Percentiles rank a stretch among this genome's conserved stretches.
Evolutionary conservation across 139 green algal species (phyloP).

Genomic region (Closterium sp.): DNA sequence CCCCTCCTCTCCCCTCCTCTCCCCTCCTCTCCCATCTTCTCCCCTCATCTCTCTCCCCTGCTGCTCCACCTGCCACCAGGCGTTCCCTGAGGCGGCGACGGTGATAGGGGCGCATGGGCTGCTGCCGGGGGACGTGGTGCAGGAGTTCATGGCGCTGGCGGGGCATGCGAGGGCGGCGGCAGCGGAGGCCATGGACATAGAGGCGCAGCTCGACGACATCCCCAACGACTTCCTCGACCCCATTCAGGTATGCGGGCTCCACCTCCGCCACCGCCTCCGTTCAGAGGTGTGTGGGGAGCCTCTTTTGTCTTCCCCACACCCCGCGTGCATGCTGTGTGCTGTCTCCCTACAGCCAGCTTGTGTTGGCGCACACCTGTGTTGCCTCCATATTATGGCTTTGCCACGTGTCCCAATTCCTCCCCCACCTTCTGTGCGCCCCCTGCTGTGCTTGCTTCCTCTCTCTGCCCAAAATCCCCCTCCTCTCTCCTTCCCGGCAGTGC

Average conservation of each 20-base stretch:
- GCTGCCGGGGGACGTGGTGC: slow-evolving; percentile 27
- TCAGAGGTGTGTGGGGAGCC: too few relatives aligned
- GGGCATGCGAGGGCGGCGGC: slow-evolving; percentile 45
- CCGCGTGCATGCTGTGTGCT: neutral
- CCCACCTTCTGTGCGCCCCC: neutral
- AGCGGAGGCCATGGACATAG: slow-evolving; percentile 60
- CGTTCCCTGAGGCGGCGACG: slow-evolving; percentile 66
- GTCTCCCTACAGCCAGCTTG: too few relatives aligned
- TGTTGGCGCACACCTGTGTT: neutral
- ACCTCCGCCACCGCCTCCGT: too few relatives aligned
- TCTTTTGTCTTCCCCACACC: slow-evolving; percentile 1
- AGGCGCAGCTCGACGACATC: slow-evolving; percentile 69
- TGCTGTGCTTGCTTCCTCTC: neutral
- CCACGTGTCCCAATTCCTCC: neutral
- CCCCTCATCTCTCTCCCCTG: neutral
- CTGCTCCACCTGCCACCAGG: neutral
- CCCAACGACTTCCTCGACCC: slow-evolving; percentile 92
- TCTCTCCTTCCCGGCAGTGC: slow-evolving; percentile 22
- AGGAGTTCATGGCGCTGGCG: slow-evolving; percentile 55
- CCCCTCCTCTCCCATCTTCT: neutral
- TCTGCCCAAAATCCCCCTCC: too few relatives aligned
- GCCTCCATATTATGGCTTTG: neutral
- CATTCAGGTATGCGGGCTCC: slow-evolving; percentile 58
- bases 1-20: neutral
- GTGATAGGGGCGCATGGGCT: slow-evolving; percentile 33